These are phyloP conservation scores for Aaosphaeria pasadenensis DNA, from an alignment of 2,329 filamentous ascomycete genomes.

Conservation along the genomic window DNA sequence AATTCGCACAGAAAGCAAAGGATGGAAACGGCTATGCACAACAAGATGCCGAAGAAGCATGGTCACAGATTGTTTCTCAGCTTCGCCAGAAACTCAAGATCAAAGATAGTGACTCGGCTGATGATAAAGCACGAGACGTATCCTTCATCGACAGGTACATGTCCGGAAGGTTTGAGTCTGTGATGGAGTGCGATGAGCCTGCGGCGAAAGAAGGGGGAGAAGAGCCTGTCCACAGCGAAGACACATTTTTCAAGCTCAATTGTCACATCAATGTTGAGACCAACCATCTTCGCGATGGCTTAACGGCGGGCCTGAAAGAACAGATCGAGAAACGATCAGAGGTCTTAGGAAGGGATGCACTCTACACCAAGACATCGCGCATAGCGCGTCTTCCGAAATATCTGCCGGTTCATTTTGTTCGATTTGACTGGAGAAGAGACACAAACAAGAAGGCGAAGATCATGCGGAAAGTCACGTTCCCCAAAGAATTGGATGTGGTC, in stretches of 20 bases:
- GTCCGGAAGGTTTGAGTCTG: slow-evolving; percentile 74
- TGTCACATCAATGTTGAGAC: slow-evolving; percentile 88
- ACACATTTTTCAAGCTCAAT: slow-evolving; percentile 86
- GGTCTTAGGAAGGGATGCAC: slow-evolving; percentile 70
- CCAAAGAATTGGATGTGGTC: slow-evolving; percentile 84
- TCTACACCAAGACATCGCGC: slow-evolving; percentile 87
- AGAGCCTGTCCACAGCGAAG: slow-evolving; percentile 62
- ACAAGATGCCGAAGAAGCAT: slow-evolving; percentile 97
- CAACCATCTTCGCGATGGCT: slow-evolving; percentile 88
- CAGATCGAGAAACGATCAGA: slow-evolving; percentile 88
- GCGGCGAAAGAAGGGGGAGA: slow-evolving; percentile 73
- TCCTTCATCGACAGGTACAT: slow-evolving; percentile 92
- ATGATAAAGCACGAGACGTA: slow-evolving; percentile 39
- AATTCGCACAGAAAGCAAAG: slow-evolving; percentile 87
- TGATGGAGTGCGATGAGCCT: slow-evolving; percentile 79
- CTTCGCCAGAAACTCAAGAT: slow-evolving; percentile 74
- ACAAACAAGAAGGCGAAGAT: slow-evolving; percentile 99
- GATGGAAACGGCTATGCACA: slow-evolving; percentile 86
- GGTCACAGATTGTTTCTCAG: slow-evolving; percentile 89
- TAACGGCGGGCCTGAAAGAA: slow-evolving; percentile 77
- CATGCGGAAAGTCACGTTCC: slow-evolving; percentile 97
- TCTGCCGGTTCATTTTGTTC: slow-evolving; percentile 92
- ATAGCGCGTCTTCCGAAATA: slow-evolving; percentile 92
- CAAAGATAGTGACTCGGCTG: slow-evolving; percentile 45
- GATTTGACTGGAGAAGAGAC: slow-evolving; percentile 96